Conservation (phyloP, 2,329 filamentous ascomycete species). For the Neonectria hederae region DNA sequence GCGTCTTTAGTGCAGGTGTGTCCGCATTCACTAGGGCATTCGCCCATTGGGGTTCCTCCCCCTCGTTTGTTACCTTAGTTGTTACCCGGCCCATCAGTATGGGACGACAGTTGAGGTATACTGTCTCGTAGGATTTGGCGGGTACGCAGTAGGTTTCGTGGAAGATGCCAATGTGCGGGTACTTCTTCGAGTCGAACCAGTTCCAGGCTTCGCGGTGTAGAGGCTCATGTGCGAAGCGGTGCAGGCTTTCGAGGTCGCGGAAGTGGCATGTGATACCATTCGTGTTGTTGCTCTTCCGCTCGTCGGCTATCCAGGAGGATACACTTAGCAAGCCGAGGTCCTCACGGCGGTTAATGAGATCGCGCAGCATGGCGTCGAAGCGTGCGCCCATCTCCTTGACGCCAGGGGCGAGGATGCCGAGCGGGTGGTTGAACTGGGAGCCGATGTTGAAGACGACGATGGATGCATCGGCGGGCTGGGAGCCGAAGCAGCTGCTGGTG, state of each 20-base stretch:
- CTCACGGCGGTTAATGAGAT: conserved; percentile 49
- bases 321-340: conserved; percentile 59
- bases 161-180: conserved; percentile 58
- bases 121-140: conserved; percentile 58
- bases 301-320: conserved; percentile 52
- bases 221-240: conserved; percentile 61
- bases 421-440: conserved; percentile 57
- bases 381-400: conserved; percentile 49
- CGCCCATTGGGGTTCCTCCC: conserved; percentile 42
- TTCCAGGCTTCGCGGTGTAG: conserved; percentile 60
- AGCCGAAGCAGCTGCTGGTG: conserved; percentile 42
- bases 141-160: conserved; percentile 64
- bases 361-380: conserved; percentile 52
- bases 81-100: conserved; percentile 47
- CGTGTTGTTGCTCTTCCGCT: conserved; percentile 52
- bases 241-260: conserved; percentile 56
- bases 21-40: conserved; percentile 48
- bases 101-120: conserved; percentile 58
- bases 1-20: conserved; percentile 45
- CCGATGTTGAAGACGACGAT: conserved; percentile 58
- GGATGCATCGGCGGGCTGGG: conserved; percentile 40
- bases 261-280: conserved; percentile 62
- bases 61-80: conserved; percentile 37
- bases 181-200: conserved; percentile 54
- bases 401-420: conserved; percentile 59